These are phyloP conservation scores for Vitis hybrid DNA, from an alignment of 177 flowering plant genomes.

Conservation along the genomic window DNA sequence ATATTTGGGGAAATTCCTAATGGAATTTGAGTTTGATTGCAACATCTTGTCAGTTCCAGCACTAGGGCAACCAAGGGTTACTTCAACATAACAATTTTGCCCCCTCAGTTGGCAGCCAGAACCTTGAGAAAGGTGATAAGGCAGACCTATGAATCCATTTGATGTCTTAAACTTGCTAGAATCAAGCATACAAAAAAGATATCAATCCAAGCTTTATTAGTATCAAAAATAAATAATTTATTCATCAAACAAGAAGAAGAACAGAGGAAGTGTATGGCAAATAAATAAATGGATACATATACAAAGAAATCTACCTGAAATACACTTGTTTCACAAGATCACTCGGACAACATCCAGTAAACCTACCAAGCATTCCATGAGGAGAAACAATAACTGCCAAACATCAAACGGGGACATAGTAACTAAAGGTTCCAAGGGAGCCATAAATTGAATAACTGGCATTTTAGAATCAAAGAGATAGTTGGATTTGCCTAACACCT, in stretches of 20 bases:
- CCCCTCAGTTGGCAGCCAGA: conserved; percentile 63
- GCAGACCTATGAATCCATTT: conserved; percentile 61
- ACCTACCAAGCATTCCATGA: conserved; percentile 91
- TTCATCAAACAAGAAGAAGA: neutral
- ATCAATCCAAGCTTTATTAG: neutral
- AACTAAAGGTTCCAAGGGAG: neutral
- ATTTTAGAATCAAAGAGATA: neutral
- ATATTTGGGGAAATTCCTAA: conserved; percentile 36
- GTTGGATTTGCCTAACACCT: too few species aligned
- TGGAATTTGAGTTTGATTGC: conserved; percentile 28
- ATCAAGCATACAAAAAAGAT: neutral
- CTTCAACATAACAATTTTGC: conserved; percentile 79
- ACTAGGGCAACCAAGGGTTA: conserved; percentile 63
- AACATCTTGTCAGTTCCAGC: conserved; percentile 31
- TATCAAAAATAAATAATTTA: neutral
- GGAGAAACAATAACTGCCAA: conserved; percentile 86
- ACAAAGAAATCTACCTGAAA: conserved; percentile 45
- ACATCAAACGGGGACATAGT: conserved; percentile 2
- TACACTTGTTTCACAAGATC: conserved; percentile 94
- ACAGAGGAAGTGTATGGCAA: too few species aligned
- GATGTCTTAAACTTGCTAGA: conserved; percentile 57
- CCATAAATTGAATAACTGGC: neutral
- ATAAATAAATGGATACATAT: conserved; percentile 2
- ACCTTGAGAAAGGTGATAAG: conserved; percentile 54
- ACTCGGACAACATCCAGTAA: conserved; percentile 85